Conservation (phyloP, 1,284 basidiomycete genomes). For the Ustilago lituana region DNA sequence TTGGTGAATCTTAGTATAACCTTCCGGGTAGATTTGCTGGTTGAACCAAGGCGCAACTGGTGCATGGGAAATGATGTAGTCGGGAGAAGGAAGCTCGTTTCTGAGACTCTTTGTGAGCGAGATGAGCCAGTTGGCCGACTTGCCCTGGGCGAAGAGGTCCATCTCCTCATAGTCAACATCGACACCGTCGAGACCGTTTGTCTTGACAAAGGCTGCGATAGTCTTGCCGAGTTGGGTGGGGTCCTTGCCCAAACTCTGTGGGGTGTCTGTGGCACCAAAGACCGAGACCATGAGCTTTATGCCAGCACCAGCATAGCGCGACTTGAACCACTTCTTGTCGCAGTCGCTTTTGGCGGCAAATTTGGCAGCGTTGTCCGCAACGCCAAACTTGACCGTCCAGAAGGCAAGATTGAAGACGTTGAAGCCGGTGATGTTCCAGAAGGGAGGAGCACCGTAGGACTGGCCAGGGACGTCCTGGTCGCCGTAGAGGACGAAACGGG, state of each 20-base stretch:
- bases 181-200: constrained; percentile 72
- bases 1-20: constrained; percentile 34
- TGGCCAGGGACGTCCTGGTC: constrained; percentile 34
- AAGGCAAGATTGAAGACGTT: constrained; percentile 70
- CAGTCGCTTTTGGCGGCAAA: constrained; percentile 42
- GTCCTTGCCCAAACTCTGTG: constrained; percentile 67
- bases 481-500: constrained; percentile 47
- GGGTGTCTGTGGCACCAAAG: constrained; percentile 71
- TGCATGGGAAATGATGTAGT: constrained; percentile 60
- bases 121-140: constrained; percentile 54
- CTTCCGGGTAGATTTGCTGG: constrained; percentile 28
- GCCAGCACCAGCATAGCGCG: constrained; percentile 68
- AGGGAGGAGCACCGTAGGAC: constrained; percentile 43
- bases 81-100: constrained; percentile 69
- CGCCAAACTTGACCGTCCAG: constrained; percentile 68
- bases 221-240: constrained; percentile 31
- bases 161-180: constrained; percentile 74
- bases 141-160: constrained; percentile 54
- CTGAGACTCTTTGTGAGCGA: constrained; percentile 69
- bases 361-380: constrained; percentile 65
- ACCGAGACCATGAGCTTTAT: constrained; percentile 66
- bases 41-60: constrained; percentile 62
- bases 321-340: constrained; percentile 59
- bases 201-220: constrained; percentile 68
- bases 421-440: constrained; percentile 51